A percentile compares a stretch with the other conserved stretches of the same genome.
These are phyloP conservation scores for Sugiyamaella paludigena DNA, from an alignment of 1,139 yeast genomes.

Conservation along the genomic window DNA sequence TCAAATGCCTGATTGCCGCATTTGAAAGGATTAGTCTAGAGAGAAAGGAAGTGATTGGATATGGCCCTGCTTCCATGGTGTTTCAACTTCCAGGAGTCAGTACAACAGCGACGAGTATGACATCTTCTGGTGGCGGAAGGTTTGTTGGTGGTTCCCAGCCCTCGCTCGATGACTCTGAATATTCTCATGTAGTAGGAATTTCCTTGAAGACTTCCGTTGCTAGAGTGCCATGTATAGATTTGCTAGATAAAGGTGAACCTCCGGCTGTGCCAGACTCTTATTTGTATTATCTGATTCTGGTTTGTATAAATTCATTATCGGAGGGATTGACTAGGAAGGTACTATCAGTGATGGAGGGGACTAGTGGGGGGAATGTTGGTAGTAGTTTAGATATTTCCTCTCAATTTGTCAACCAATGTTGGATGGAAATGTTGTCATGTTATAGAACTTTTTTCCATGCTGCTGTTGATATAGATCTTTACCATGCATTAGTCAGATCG, in stretches of 20 bases:
- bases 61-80: constrained; percentile 26
- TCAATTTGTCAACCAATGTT: constrained; percentile 43
- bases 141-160: constrained; percentile 15
- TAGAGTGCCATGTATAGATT: constrained; percentile 63
- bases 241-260: constrained; percentile 74
- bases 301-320: constrained; percentile 53
- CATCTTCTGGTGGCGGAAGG: constrained; percentile 10
- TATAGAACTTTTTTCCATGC: constrained; percentile 59
- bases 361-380: constrained; percentile 1
- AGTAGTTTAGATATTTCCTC: constrained; percentile 5
- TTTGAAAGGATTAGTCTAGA: constrained; percentile 34
- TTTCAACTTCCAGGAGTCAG: constrained; percentile 12
- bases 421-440: constrained; percentile 48
- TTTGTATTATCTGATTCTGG: constrained; percentile 55
- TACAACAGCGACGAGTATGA: neutral
- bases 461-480: constrained; percentile 63
- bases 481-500: constrained; percentile 64
- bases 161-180: constrained; percentile 14
- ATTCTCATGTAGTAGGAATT: constrained; percentile 23
- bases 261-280: constrained; percentile 63
- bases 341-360: constrained; percentile 32
- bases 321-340: constrained; percentile 69
- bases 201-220: constrained; percentile 40
- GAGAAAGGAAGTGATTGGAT: constrained; percentile 27
- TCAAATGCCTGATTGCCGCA: constrained; percentile 56